A percentile compares a stretch with the other conserved stretches of the same genome.
Conservation (phyloP, 257 asterid species). For the Fraxinus anomala region DNA sequence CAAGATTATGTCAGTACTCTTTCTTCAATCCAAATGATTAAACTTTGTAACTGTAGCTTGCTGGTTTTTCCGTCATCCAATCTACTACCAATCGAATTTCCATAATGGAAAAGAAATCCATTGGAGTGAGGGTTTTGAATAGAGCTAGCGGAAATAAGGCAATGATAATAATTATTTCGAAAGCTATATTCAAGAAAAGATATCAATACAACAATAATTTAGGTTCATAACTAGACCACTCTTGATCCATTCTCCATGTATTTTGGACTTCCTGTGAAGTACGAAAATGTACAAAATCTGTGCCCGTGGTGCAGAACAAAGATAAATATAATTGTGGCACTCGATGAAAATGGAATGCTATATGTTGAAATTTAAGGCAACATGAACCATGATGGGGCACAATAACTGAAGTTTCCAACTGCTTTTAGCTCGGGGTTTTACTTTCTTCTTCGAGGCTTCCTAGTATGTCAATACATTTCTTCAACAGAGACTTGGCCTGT, state of each 20-base stretch:
- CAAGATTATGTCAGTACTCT: neutral
- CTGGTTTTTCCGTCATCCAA: too few relatives aligned
- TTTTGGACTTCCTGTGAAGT: neutral
- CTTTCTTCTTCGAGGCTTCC: constrained; percentile 40
- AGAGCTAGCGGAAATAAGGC: neutral
- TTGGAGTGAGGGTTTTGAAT: too few relatives aligned
- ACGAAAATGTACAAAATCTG: neutral
- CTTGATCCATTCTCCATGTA: neutral
- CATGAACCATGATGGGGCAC: neutral
- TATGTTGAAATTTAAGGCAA: neutral
- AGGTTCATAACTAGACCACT: neutral
- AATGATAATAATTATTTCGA: neutral
- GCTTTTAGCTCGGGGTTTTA: constrained; percentile 26
- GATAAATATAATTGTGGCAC: neutral
- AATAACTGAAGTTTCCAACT: neutral
- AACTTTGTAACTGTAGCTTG: too few relatives aligned
- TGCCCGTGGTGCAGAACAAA: neutral
- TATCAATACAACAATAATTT: neutral
- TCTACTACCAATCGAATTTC: too few relatives aligned
- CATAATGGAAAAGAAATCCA: too few relatives aligned
- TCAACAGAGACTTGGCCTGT: constrained; percentile 74
- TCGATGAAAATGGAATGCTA: neutral
- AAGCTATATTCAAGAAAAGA: neutral
- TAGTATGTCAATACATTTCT: constrained; percentile 63
- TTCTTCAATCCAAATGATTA: too few relatives aligned